Evolutionary conservation across 768 basidiomycete species (phyloP).

Genomic region (Macrocybe gigantea): DNA sequence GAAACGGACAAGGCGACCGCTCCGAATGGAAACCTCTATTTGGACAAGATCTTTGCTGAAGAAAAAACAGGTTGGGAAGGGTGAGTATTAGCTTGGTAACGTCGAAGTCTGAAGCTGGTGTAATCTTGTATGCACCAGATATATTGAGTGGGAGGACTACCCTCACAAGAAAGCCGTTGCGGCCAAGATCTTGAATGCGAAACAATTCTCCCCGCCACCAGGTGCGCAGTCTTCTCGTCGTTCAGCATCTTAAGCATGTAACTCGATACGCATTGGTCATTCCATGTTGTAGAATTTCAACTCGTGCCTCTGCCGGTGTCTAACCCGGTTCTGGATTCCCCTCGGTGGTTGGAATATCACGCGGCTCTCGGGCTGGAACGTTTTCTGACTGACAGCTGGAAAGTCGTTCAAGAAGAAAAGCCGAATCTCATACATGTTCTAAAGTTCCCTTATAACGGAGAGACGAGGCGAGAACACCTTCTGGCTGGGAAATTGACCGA

Average conservation of each 20-base stretch:
- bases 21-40: neutral
- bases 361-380: constrained; percentile 38
- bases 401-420: constrained; percentile 45
- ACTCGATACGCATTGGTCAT: too few relatives aligned
- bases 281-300: constrained; percentile 40
- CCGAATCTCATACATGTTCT: constrained; percentile 43
- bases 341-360: constrained; percentile 51
- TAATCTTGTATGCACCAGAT: constrained; percentile 18
- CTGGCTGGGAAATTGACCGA: constrained; percentile 40
- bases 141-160: constrained; percentile 44
- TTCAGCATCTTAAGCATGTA: neutral
- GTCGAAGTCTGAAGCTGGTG: neutral
- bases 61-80: constrained; percentile 33
- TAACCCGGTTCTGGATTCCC: constrained; percentile 43
- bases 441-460: constrained; percentile 54
- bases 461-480: constrained; percentile 38
- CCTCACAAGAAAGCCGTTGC: constrained; percentile 39
- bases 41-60: constrained; percentile 23
- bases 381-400: constrained; percentile 47
- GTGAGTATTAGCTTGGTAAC: constrained; percentile 15
- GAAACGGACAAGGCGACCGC: neutral
- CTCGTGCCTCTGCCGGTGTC: constrained; percentile 41
- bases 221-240: constrained; percentile 19
- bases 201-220: constrained; percentile 33
- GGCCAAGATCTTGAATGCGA: constrained; percentile 29